Evolutionary conservation across 2,329 filamentous ascomycete species (phyloP).

Genomic region (Rhynchosporium graminicola): DNA sequence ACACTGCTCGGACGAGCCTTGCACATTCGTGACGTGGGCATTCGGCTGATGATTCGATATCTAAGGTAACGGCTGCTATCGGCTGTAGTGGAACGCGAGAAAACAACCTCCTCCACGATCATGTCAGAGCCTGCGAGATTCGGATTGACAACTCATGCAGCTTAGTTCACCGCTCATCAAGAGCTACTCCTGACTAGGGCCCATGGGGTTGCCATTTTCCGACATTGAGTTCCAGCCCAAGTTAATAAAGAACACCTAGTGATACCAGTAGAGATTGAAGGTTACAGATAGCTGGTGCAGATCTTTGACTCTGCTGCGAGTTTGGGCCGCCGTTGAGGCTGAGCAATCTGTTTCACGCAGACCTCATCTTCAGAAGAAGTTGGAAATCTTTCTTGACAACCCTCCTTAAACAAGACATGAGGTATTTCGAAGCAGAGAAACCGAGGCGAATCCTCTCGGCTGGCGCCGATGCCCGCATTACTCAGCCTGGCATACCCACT

Average conservation of each 20-base stretch:
- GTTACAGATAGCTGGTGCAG: slow-evolving; percentile 1
- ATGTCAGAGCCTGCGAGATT: not conserved
- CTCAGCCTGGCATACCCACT: slow-evolving; percentile 4
- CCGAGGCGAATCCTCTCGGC: not conserved
- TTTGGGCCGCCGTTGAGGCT: not conserved
- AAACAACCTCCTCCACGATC: not conserved
- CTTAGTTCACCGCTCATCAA: not conserved
- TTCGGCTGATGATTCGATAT: not conserved
- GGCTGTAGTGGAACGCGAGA: slow-evolving; percentile 4
- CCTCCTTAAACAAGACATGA: not conserved
- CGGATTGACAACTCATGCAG: slow-evolving; percentile 4
- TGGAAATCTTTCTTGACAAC: not conserved
- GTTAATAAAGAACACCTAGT: slow-evolving; percentile 1
- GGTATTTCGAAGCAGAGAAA: not conserved
- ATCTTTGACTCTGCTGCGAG: not conserved
- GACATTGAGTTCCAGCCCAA: slow-evolving; percentile 1
- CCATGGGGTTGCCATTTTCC: not conserved
- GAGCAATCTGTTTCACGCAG: not conserved
- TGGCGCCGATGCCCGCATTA: slow-evolving; percentile 10
- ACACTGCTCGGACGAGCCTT: not conserved
- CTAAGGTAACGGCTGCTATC: not conserved
- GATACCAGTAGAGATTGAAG: slow-evolving; percentile 2
- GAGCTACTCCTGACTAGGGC: not conserved
- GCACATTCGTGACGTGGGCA: not conserved
- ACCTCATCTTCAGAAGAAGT: not conserved